phyloP scores from a whole-genome alignment of 129 eudicot genomes.

The Pseudognaphalium luteoalbum region DNA sequence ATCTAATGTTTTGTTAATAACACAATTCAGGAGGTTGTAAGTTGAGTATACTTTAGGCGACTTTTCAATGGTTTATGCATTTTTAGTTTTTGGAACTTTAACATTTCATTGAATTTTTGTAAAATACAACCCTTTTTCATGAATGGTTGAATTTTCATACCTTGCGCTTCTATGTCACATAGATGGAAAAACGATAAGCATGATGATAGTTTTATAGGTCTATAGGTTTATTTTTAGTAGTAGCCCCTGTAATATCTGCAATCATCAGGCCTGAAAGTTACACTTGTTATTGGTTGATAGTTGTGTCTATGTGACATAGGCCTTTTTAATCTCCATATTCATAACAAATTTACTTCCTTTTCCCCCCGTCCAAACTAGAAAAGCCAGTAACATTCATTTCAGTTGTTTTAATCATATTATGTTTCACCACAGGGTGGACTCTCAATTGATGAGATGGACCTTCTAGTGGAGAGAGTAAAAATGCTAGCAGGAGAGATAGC shows the following conservation, averaged over 20 bases:
- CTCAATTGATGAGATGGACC: constrained; percentile 85
- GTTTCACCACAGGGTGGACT: constrained; percentile 60
- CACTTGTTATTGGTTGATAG: neutral
- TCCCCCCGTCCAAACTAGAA: neutral
- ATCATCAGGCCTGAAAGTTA: neutral
- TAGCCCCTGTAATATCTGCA: neutral
- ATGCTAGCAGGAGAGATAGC: constrained; percentile 99
- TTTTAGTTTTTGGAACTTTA: neutral
- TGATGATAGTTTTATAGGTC: neutral
- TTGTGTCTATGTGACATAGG: neutral
- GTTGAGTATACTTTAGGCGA: neutral
- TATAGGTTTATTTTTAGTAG: neutral
- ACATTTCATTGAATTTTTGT: neutral
- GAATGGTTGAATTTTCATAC: neutral
- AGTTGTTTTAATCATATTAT: constrained; percentile 12
- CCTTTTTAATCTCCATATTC: neutral
- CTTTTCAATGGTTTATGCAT: neutral
- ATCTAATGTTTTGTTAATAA: neutral
- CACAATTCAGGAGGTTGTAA: neutral
- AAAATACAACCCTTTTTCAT: neutral
- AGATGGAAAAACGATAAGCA: neutral
- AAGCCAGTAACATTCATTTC: constrained; percentile 6
- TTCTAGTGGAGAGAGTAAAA: constrained; percentile 92
- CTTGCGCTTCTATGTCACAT: neutral
- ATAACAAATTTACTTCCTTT: neutral